Conservation (phyloP, 805 yeast genomes). For the Lipomyces chichibuensis region DNA sequence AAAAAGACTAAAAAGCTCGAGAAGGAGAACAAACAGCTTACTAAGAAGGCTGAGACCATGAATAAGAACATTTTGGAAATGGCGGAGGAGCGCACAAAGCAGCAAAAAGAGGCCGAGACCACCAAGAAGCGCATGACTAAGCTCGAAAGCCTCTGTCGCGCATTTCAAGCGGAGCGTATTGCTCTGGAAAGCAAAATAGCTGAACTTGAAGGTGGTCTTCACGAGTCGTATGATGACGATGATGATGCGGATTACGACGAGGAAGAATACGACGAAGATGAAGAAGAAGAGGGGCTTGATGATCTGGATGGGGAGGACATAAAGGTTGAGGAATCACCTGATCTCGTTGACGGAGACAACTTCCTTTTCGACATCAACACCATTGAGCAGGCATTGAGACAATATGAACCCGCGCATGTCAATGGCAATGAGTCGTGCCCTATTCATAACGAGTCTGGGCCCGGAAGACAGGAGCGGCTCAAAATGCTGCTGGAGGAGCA, state of each 20-base stretch:
- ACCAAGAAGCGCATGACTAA: constrained; percentile 26
- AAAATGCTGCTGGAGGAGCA: constrained; percentile 20
- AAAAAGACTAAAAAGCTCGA: constrained; percentile 32
- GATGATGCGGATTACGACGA: constrained; percentile 22
- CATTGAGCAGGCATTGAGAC: constrained; percentile 15
- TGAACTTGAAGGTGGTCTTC: constrained; percentile 26
- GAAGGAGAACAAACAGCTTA: constrained; percentile 29
- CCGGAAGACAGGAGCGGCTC: constrained; percentile 16
- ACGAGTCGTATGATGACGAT: constrained; percentile 25
- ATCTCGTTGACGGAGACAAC: background rate
- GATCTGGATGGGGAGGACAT: constrained; percentile 11
- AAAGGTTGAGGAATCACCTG: constrained; percentile 4
- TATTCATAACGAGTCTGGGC: constrained; percentile 22
- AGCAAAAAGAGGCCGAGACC: constrained; percentile 27
- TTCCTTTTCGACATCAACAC: constrained; percentile 11
- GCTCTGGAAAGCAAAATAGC: constrained; percentile 26
- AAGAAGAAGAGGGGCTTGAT: constrained; percentile 17
- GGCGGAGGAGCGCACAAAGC: constrained; percentile 32
- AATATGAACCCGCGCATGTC: constrained; percentile 19
- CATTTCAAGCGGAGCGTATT: constrained; percentile 30
- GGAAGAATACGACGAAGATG: constrained; percentile 19
- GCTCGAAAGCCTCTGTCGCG: constrained; percentile 31
- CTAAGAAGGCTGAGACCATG: constrained; percentile 25
- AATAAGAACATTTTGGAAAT: constrained; percentile 30
- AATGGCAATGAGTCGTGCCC: constrained; percentile 25